Evolutionary conservation across 106 monocot genomes (phyloP).

Genomic region (Acorus gramineus): DNA sequence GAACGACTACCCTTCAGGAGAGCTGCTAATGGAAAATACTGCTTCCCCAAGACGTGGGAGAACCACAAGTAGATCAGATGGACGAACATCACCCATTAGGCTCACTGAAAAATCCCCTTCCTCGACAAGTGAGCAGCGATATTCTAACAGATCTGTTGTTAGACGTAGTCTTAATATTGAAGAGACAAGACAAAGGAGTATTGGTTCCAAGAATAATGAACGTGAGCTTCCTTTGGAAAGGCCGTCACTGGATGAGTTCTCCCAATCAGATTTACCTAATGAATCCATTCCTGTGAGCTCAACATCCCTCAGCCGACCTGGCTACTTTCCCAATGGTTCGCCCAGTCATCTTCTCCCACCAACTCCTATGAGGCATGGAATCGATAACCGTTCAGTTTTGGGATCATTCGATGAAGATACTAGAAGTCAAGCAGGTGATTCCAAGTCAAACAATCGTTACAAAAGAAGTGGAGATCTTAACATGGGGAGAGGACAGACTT

Average conservation of each 20-base stretch:
- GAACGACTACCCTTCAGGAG: conserved; percentile 26
- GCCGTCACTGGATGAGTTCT: conserved; percentile 9
- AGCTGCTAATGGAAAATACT: conserved; percentile 13
- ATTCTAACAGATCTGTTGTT: conserved; percentile 13
- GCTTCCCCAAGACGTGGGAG: conserved; percentile 15
- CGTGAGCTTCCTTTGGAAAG: conserved; percentile 14
- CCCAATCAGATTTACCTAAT: conserved; percentile 13
- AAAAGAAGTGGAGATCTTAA: conserved; percentile 23
- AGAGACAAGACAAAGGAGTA: conserved; percentile 16
- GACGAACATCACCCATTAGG: conserved; percentile 17
- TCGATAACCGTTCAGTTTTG: conserved; percentile 28
- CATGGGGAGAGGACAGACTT: conserved; percentile 40
- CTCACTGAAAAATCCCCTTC: conserved; percentile 24
- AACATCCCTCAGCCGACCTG: conserved; percentile 26
- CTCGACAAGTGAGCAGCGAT: conserved; percentile 18
- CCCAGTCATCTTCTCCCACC: conserved; percentile 25
- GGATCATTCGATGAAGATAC: conserved; percentile 49
- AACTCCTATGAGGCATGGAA: conserved; percentile 25
- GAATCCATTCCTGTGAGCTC: conserved; percentile 21
- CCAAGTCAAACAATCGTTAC: conserved; percentile 31
- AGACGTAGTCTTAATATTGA: conserved; percentile 21
- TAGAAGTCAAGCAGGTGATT: conserved; percentile 33
- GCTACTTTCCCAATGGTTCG: conserved; percentile 23
- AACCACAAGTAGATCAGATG: conserved; percentile 20
- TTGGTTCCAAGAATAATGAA: conserved; percentile 22